Base-by-base conservation (phyloP, 2,329 filamentous ascomycete species). In the Ophiosphaerella korrae region DNA sequence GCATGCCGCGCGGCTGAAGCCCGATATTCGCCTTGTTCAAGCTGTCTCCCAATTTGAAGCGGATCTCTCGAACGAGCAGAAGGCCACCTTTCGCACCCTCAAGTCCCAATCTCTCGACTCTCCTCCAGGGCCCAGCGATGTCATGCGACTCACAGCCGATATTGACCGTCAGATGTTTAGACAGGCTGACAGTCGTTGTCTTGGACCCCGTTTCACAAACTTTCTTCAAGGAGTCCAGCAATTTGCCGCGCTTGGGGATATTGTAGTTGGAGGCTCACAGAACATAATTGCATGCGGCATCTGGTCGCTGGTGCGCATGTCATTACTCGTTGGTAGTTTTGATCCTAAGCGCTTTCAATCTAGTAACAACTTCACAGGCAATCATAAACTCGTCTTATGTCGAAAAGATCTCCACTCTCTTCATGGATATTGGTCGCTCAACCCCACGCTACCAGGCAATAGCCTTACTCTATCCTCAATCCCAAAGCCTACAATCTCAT, bases 41-140 rank as follows among this genome's bases (percentile, higher is more conserved):
- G 76, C 74, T 3, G 55, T 79, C 0, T 74, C 70, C 0, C 54
- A 74, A 41, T 79, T 78, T 34, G 71, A 78, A 52, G 67, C 68
- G 0, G 53, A 62, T 8, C 70, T 80, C 2, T 64, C 68, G 8
- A 48, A 51, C 2, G 67, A 75, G 6, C 67, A 78, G 26, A 77
- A 75, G 43, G 57, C 61, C 2, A 34, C 42, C 0, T 74, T 77
- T 21, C 47, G 50, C 3, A 52, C 53, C 2, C 39, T 33, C 6
- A 70, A 55, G 37, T 43, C 52, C 7, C 49, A 62, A 7, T 54
- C 63, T 0, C 35, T 32, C 4, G 42, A 45, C 2, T 56, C 58
- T 2, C 59, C 71, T 24, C 75, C 74, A 0, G 62, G 48, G 5
- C 43, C 60, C 8, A 52, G 53, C 31, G 75, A 78, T 66, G 72